A percentile compares a stretch with the other conserved stretches of the same genome.
phyloP scores from a whole-genome alignment of 2,329 filamentous ascomycete genomes.

The Colletotrichum sp. region DNA sequence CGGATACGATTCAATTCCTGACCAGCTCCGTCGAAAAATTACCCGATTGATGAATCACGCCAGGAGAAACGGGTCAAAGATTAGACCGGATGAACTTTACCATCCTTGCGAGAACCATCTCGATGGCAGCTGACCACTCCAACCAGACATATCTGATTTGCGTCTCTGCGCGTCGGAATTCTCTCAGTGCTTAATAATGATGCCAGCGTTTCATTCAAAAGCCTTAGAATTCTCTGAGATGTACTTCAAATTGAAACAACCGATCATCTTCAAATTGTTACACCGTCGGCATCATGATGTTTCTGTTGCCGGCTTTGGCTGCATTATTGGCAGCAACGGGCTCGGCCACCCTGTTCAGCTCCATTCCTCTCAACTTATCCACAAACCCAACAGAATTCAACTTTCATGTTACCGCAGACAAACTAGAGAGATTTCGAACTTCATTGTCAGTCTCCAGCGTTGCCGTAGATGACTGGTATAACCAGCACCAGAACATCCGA shows the following conservation, averaged over 20 bases:
- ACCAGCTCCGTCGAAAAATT: not conserved
- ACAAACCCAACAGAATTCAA: not conserved
- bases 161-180: not conserved
- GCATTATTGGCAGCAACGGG: not conserved
- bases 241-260: not conserved
- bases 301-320: not conserved
- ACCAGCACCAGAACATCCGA: not conserved
- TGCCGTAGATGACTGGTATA: not conserved
- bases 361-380: not conserved
- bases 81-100: not conserved
- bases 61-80: not conserved
- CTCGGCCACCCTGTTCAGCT: not conserved
- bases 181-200: not conserved
- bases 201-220: not conserved
- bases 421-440: not conserved
- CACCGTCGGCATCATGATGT: not conserved
- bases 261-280: not conserved
- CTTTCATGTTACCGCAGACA: not conserved
- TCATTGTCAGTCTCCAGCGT: not conserved
- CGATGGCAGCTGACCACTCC: not conserved
- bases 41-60: not conserved
- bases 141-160: not conserved
- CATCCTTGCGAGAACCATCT: not conserved
- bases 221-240: not conserved
- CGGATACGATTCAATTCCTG: not conserved